Conservation (phyloP, 768 basidiomycete genomes). For the Agrocybe chaxingu region DNA sequence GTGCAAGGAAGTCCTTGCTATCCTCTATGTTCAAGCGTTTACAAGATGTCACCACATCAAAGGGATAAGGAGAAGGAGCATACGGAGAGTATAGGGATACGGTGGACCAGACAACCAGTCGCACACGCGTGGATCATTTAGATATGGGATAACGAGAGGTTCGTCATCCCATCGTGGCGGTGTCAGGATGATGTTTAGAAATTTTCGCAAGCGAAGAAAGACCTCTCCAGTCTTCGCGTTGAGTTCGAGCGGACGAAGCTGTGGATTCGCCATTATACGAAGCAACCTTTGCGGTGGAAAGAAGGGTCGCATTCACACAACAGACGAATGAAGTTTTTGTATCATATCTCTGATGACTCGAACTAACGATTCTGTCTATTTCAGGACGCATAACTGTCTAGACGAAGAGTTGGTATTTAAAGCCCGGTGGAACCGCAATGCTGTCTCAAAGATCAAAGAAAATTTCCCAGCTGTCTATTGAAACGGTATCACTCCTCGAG, state of each 20-base stretch:
- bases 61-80: background rate
- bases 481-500: background rate
- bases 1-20: constrained; percentile 12
- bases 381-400: no score
- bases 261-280: constrained; percentile 11
- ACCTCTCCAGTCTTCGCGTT: constrained; percentile 33
- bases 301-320: no score
- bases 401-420: no score
- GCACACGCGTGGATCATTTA: constrained; percentile 52
- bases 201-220: constrained; percentile 49
- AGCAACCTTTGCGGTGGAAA: background rate
- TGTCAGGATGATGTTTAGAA: constrained; percentile 57
- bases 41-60: background rate
- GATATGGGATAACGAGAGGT: constrained; percentile 26
- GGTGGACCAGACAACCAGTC: constrained; percentile 45
- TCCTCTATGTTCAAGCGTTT: constrained; percentile 25
- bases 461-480: background rate
- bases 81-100: constrained; percentile 47
- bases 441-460: no score
- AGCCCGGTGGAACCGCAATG: no score
- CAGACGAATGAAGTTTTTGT: no score
- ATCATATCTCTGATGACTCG: no score
- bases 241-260: constrained; percentile 27
- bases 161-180: constrained; percentile 50
- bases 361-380: no score